Evolutionary conservation across 306 rosid genomes (phyloP).

Genomic region (Acmispon strigosus): DNA sequence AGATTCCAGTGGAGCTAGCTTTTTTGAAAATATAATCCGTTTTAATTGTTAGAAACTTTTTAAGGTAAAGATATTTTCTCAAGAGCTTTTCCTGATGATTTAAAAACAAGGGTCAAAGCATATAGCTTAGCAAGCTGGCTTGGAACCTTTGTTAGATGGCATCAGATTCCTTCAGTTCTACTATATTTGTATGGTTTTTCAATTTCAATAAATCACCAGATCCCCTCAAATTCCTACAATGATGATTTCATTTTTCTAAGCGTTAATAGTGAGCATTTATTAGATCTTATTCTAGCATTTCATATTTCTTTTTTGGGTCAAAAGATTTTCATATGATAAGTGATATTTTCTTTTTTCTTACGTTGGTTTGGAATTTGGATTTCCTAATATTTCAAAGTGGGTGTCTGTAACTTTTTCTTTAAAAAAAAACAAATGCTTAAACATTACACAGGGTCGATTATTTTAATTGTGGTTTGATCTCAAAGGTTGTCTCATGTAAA

Average conservation of each 20-base stretch:
- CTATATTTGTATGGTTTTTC: slow-evolving; percentile 1
- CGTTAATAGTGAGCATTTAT: not conserved
- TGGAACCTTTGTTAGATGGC: not conserved
- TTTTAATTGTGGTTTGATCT: no score
- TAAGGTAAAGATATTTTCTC: slow-evolving; percentile 27
- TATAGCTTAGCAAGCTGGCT: not conserved
- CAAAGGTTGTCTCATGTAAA: no score
- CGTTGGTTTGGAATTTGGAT: no score
- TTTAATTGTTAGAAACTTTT: slow-evolving; percentile 24
- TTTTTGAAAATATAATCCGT: slow-evolving; percentile 6
- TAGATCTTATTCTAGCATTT: not conserved
- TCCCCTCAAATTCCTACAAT: not conserved
- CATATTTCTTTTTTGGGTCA: not conserved
- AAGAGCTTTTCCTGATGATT: not conserved
- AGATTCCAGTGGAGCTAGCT: no score
- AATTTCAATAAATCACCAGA: not conserved
- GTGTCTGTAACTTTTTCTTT: no score
- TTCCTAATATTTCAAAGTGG: no score
- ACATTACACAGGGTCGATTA: no score
- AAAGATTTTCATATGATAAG: not conserved
- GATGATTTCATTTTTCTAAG: not conserved
- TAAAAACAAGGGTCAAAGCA: slow-evolving; percentile 8
- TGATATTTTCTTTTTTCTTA: no score
- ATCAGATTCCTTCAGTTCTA: slow-evolving; percentile 4
- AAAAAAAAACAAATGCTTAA: no score